Percentiles rank a stretch among this genome's conserved stretches.
These are phyloP conservation scores for Tinospora cordifolia DNA, from an alignment of 164 flowering plant genomes.

Conservation along the genomic window DNA sequence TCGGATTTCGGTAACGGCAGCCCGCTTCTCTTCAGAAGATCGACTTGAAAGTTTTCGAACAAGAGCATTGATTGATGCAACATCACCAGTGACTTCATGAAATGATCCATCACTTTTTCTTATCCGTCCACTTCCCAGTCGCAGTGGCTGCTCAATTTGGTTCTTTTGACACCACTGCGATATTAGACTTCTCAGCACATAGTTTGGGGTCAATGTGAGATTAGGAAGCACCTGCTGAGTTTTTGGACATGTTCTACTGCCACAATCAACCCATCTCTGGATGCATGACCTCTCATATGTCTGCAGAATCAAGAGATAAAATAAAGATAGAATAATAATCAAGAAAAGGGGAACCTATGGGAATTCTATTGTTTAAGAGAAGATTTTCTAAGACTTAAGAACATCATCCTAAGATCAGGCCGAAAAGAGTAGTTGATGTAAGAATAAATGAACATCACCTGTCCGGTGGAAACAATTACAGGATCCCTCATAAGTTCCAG, in stretches of 20 bases:
- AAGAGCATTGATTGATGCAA: constrained; percentile 48
- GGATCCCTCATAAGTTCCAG: constrained; percentile 96
- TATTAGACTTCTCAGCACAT: constrained; percentile 74
- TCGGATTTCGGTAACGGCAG: constrained; percentile 64
- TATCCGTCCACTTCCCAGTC: constrained; percentile 41
- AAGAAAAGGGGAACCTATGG: not conserved
- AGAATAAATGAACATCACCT: constrained; percentile 39
- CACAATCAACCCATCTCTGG: constrained; percentile 92
- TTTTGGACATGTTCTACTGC: constrained; percentile 80
- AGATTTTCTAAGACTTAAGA: not conserved
- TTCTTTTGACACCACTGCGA: constrained; percentile 63
- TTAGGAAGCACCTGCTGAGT: constrained; percentile 75
- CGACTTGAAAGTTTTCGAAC: constrained; percentile 62
- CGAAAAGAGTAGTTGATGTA: too few relatives aligned
- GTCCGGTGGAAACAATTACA: constrained; percentile 90
- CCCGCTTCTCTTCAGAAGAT: constrained; percentile 46
- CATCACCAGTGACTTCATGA: constrained; percentile 65
- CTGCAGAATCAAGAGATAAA: constrained; percentile 31
- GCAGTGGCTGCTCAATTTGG: constrained; percentile 57
- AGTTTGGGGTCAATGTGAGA: constrained; percentile 69
- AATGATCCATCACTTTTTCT: constrained; percentile 69
- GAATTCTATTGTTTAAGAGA: not conserved
- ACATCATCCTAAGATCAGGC: too few relatives aligned
- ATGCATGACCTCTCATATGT: constrained; percentile 88
- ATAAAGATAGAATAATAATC: not conserved